Evolutionary conservation across 2,329 filamentous ascomycete genomes (phyloP), one percentile per base, ranked within the genome.

Genomic region (Chaetomium globosum): DNA sequence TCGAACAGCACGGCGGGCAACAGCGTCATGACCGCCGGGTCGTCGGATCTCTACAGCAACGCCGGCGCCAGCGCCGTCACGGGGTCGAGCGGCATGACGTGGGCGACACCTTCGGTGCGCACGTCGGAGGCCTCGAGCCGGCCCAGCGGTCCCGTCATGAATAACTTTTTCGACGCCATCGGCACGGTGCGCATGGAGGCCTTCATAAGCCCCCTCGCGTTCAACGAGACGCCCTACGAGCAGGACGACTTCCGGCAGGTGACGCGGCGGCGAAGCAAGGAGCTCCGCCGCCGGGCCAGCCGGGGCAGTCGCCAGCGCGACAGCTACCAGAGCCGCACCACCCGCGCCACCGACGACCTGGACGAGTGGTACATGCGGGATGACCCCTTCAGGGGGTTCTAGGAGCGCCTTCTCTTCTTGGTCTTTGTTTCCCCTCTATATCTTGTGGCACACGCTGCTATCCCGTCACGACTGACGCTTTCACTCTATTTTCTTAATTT

Each of bases 181-280:
- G 93, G 93, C 1, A 98, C 93, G 1, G 87, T 98, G 55, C 87
- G 95, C 31, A 98, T 99, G 94, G 94, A 98, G 77, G 95, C 95
- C 0, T 99, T 98, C 76, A 96, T 99, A 70, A 87, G 82, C 71
- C 87, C 87, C 0, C 75, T 88, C 12, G 80, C 84, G 51, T 78
- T 82, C 60, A 78, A 79, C 13, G 81, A 83, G 13, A 76, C 79
- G 51, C 78, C 80, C 0, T 79, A 82, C 61, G 83, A 85, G 68
- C 75, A 79, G 26, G 83, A 85, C 28, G 83, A 86, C 67, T 77
- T 80, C 67, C 77, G 79, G 59, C 79, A 81, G 55, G 75, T 78
- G 5, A 78, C 79, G 4, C 79, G 85, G 10, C 76, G 83, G 64
- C 78, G 84, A 43, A 87, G 83, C 75, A 86, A 86, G 73, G 85